Evolutionary conservation across 129 eudicot genomes (phyloP).

Genomic region (Chrysanthemum seticuspe): DNA sequence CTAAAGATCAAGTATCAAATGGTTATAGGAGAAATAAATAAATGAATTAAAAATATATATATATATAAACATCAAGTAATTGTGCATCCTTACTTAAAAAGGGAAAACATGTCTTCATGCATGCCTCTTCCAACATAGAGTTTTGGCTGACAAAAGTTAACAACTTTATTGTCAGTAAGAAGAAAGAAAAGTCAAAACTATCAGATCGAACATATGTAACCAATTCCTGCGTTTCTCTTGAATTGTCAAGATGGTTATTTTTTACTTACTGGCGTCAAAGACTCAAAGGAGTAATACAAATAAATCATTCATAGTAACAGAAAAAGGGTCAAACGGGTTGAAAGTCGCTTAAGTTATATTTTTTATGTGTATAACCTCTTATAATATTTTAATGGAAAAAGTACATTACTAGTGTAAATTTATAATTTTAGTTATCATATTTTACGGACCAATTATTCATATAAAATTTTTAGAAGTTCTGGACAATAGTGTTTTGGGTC

Average conservation of each 20-base stretch:
- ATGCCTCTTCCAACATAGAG: slow-evolving; percentile 96
- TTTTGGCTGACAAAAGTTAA: slow-evolving; percentile 73
- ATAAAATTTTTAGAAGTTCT: neutral
- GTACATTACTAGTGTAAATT: neutral
- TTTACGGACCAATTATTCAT: neutral
- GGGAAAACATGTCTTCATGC: slow-evolving; percentile 97
- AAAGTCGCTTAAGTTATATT: neutral
- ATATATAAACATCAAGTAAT: slow-evolving; percentile 10
- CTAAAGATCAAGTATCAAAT: slow-evolving; percentile 39
- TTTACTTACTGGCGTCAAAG: too few species aligned
- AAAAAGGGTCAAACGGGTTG: neutral
- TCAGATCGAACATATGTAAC: neutral
- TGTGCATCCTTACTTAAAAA: slow-evolving; percentile 70
- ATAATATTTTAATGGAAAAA: neutral
- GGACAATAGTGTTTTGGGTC: neutral
- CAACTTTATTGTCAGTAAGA: slow-evolving; percentile 22
- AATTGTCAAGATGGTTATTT: neutral
- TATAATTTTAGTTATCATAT: neutral
- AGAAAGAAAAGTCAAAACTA: slow-evolving; percentile 3
- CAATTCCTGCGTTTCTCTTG: neutral
- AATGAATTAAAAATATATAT: neutral
- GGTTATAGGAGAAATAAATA: neutral
- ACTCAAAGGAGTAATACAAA: too few species aligned
- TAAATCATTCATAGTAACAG: too few species aligned
- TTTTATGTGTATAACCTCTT: neutral